A percentile compares a stretch with the other conserved stretches of the same genome.
Evolutionary conservation across 768 basidiomycete species (phyloP).

Genomic region (Mycena galopus): DNA sequence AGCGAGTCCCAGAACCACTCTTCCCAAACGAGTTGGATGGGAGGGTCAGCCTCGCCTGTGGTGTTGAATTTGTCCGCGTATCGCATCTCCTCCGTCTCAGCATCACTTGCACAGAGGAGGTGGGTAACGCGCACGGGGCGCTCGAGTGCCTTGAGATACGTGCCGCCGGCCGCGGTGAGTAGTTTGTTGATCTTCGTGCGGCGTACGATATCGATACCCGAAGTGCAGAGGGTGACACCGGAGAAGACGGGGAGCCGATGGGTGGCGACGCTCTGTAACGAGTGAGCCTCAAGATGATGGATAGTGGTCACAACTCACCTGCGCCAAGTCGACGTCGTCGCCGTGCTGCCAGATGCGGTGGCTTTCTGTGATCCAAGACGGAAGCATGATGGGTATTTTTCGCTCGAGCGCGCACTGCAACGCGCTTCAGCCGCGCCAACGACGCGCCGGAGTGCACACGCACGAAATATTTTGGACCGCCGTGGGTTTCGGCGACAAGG

Average conservation of each 20-base stretch:
- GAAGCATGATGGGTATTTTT: conserved; percentile 82
- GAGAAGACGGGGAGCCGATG: conserved; percentile 63
- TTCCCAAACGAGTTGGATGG: conserved; percentile 88
- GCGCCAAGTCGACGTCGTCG: conserved; percentile 78
- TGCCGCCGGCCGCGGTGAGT: conserved; percentile 72
- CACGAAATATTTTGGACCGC: conserved; percentile 88
- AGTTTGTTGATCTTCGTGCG: conserved; percentile 76
- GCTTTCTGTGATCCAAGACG: conserved; percentile 83
- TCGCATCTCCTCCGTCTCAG: conserved; percentile 80
- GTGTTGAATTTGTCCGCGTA: conserved; percentile 83
- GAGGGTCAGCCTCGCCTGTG: conserved; percentile 69
- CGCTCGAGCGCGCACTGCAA: conserved; percentile 84
- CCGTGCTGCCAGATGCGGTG: conserved; percentile 84
- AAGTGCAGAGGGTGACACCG: conserved; percentile 76
- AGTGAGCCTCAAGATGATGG: background rate
- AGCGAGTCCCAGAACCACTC: conserved; percentile 97
- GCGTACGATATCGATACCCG: conserved; percentile 74
- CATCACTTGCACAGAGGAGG: conserved; percentile 79
- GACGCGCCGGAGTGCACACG: conserved; percentile 26
- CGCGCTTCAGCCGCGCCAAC: background rate
- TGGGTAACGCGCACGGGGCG: conserved; percentile 88
- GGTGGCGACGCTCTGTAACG: conserved; percentile 63
- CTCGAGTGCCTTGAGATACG: conserved; percentile 81
- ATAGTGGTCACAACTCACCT: conserved; percentile 55
- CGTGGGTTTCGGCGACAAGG: conserved; percentile 80